These are phyloP conservation scores for Monascus ruber DNA, from an alignment of 2,329 filamentous ascomycete species.

Conservation along the genomic window DNA sequence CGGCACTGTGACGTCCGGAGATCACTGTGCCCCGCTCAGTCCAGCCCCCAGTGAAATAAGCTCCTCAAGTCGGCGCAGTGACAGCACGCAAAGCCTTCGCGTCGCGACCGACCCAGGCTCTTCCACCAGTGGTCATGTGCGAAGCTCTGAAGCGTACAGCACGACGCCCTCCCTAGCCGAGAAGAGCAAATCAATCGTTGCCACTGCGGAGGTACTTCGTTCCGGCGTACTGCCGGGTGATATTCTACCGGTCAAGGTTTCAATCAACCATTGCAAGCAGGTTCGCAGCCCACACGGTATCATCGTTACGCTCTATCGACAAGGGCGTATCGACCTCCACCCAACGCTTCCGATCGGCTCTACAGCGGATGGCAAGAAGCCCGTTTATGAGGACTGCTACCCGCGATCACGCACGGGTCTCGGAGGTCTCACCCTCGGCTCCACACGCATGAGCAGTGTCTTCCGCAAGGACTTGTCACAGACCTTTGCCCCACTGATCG, in stretches of 20 bases:
- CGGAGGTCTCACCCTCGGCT: constrained; percentile 74
- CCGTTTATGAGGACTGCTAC: constrained; percentile 72
- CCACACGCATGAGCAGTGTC: constrained; percentile 76
- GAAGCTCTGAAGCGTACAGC: constrained; percentile 39
- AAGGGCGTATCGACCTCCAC: constrained; percentile 78
- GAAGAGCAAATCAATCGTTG: constrained; percentile 60
- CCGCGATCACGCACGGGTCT: constrained; percentile 79
- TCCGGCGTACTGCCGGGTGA: constrained; percentile 82
- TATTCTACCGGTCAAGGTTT: constrained; percentile 64
- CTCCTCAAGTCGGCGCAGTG: constrained; percentile 57
- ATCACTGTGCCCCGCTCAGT: constrained; percentile 33
- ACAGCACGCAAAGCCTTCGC: constrained; percentile 50
- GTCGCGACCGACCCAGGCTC: constrained; percentile 36
- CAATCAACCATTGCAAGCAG: constrained; percentile 75
- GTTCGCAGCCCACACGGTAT: constrained; percentile 87
- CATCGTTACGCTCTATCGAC: constrained; percentile 82
- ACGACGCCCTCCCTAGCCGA: constrained; percentile 48
- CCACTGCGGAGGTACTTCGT: constrained; percentile 69
- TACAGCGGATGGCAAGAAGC: constrained; percentile 54
- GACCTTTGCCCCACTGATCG: constrained; percentile 74
- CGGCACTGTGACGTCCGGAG: constrained; percentile 15
- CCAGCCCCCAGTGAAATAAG: constrained; percentile 56
- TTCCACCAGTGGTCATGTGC: constrained; percentile 22
- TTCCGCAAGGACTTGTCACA: constrained; percentile 93
- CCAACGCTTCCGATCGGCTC: constrained; percentile 49